These are phyloP conservation scores for Pezizomycotina sp. DNA, from an alignment of 2,329 filamentous ascomycete genomes.

Conservation along the genomic window DNA sequence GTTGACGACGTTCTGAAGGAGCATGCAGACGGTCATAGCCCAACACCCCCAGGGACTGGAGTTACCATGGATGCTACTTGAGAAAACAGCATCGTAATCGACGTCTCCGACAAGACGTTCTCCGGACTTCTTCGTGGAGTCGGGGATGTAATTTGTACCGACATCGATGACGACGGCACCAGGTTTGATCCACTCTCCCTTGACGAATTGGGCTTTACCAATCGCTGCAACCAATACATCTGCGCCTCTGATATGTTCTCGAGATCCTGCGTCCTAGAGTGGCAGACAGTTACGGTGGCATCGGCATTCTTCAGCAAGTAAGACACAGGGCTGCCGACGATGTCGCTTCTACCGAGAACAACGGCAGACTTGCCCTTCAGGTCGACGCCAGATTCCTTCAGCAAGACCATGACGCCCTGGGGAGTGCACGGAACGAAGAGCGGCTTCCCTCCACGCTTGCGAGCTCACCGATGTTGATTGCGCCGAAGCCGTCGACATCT, in stretches of 20 bases:
- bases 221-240: slow-evolving; percentile 89
- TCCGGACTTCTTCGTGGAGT: slow-evolving; percentile 79
- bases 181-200: slow-evolving; percentile 88
- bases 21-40: slow-evolving; percentile 97
- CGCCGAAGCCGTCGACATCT: slow-evolving; percentile 94
- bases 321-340: slow-evolving; percentile 92
- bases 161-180: slow-evolving; percentile 95
- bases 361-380: slow-evolving; percentile 83
- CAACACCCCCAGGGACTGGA: slow-evolving; percentile 93
- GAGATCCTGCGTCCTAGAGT: slow-evolving; percentile 67
- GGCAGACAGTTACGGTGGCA: slow-evolving; percentile 90
- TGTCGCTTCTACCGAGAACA: slow-evolving; percentile 86
- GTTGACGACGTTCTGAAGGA: slow-evolving; percentile 86
- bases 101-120: slow-evolving; percentile 88
- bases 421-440: slow-evolving; percentile 90
- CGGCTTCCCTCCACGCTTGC: slow-evolving; percentile 86
- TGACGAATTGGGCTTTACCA: slow-evolving; percentile 70
- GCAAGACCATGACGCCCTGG: slow-evolving; percentile 87
- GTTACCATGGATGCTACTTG: slow-evolving; percentile 73
- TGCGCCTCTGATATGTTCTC: slow-evolving; percentile 61
- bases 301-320: slow-evolving; percentile 89
- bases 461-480: slow-evolving; percentile 86
- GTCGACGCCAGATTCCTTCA: slow-evolving; percentile 68
- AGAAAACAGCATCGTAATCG: slow-evolving; percentile 69
- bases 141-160: slow-evolving; percentile 87